Evolutionary conservation across 176 grass and related monocot species (phyloP).

Genomic region (Elymus sibiricus): DNA sequence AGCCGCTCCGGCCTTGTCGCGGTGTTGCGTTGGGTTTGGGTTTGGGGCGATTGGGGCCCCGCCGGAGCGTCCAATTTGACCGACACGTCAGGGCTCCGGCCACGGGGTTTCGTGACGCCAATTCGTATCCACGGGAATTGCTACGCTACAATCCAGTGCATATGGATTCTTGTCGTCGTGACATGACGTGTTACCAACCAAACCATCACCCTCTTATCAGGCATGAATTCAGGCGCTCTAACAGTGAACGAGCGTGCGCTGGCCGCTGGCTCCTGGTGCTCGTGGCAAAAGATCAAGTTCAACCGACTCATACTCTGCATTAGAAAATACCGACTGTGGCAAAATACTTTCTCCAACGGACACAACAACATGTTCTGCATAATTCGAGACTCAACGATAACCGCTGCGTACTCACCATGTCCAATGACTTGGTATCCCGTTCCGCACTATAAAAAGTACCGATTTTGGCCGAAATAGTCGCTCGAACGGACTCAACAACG

Average conservation of each 20-base stretch:
- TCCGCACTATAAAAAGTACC: no score
- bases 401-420: no score
- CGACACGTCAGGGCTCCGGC: neutral
- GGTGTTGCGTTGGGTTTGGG: neutral
- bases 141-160: neutral
- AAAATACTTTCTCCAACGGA: no score
- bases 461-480: no score
- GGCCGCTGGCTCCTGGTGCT: neutral
- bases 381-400: no score
- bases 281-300: neutral
- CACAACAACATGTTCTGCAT: no score
- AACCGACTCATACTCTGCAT: no score
- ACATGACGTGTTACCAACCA: neutral
- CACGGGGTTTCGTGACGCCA: neutral
- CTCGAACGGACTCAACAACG: no score
- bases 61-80: constrained; percentile 5
- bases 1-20: neutral
- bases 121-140: neutral
- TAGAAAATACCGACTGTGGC: no score
- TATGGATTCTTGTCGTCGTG: neutral
- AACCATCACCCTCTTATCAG: neutral
- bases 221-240: neutral
- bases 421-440: no score
- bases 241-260: neutral
- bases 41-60: neutral